Conservation (phyloP, 352 stramenopile species). For the Globisporangium yorkense region DNA sequence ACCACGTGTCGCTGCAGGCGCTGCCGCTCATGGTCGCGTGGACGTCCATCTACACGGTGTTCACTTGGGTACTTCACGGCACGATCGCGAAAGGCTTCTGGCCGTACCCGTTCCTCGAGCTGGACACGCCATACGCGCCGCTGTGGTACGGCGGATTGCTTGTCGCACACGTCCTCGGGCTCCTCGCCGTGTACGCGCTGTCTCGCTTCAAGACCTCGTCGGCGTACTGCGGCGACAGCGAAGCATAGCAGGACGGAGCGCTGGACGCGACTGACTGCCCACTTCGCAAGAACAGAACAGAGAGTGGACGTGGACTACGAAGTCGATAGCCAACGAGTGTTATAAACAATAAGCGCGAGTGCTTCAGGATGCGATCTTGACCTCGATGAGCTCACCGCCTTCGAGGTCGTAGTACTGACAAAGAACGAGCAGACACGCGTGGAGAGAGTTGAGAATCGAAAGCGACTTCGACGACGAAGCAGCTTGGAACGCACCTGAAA, state of each 20-base stretch:
- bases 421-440: neutral
- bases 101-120: slow-evolving; percentile 75
- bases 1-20: slow-evolving; percentile 46
- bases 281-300: too few relatives aligned
- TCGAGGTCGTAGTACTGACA: slow-evolving; percentile 50
- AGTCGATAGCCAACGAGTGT: neutral
- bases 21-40: slow-evolving; percentile 59
- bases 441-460: neutral
- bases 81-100: slow-evolving; percentile 62
- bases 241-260: neutral
- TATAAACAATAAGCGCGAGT: slow-evolving; percentile 8
- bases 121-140: slow-evolving; percentile 65
- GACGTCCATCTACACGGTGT: slow-evolving; percentile 59
- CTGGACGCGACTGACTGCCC: neutral
- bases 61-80: slow-evolving; percentile 72
- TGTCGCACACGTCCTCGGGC: slow-evolving; percentile 33
- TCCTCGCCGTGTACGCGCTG: slow-evolving; percentile 34
- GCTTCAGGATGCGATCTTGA: slow-evolving; percentile 34
- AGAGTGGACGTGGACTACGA: neutral
- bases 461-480: neutral
- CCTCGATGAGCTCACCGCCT: slow-evolving; percentile 61
- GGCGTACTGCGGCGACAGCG: too few relatives aligned
- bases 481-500: slow-evolving; percentile 32
- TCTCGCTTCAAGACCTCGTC: slow-evolving; percentile 33
- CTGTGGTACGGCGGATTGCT: slow-evolving; percentile 67